Evolutionary conservation across 2,329 filamentous ascomycete genomes (phyloP), one percentile per base, ranked within the genome.

Genomic region (Geosmithia flava): DNA sequence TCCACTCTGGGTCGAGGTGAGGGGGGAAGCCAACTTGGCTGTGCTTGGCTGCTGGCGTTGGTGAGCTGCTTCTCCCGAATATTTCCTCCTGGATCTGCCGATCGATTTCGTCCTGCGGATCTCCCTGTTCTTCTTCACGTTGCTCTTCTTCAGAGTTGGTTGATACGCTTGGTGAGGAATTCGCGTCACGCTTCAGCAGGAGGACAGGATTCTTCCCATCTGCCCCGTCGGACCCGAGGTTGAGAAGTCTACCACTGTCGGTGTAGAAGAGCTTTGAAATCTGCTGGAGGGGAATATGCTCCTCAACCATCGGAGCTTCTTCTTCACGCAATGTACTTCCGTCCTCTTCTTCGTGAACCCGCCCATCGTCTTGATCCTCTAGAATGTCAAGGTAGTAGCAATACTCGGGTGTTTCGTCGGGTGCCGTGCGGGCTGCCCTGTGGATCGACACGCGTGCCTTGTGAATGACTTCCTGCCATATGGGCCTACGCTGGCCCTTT

Each of bases 391-490:
- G 68, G 56, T 90, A 83, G 57, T 95, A 96, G 0, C 81, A 76
- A 59, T 85, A 95, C 40, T 66, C 64, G 6, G 45, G 46, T 7
- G 17, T 17, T 16, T 15, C 13, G 19, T 44, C 19, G 19, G 13
- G 10, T 20, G 81, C 85, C 1, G 86, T 77, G 44, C 90, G 76
- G 56, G 81, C 85, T 1, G 86, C 77, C 45, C 90, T 76, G 56
- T 85, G 76, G 11, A 98, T 71, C 50, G 89, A 87, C 13, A 96
- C 80, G 40, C 82, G 79, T 17, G 89, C 87, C 63, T 97, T 98
- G 68, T 97, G 90, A 51, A 96, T 83, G 41, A 95, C 89, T 62
- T 98, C 91, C 61, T 97, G 93, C 93, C 93, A 97, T 1, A 90
- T 85, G 0, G 88, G 72, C 53, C 72, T 76, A 71, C 67, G 81